phyloP scores from a whole-genome alignment of 2,329 filamentous ascomycete species.

The Fusarium austroafricanum region DNA sequence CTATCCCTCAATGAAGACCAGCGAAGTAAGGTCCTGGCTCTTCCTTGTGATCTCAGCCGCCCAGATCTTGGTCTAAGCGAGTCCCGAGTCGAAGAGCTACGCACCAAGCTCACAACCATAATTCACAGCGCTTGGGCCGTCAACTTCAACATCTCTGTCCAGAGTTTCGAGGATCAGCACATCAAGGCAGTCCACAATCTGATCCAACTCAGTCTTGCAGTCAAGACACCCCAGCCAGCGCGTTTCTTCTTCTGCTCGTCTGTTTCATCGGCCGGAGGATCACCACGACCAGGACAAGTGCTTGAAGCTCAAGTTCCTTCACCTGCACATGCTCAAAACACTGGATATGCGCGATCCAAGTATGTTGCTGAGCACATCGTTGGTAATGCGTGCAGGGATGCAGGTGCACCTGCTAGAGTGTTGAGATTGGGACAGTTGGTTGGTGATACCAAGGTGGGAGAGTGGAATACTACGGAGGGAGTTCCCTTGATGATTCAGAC shows the following conservation, averaged over 20 bases:
- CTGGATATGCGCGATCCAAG: constrained; percentile 58
- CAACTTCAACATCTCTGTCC: constrained; percentile 65
- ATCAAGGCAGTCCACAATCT: constrained; percentile 60
- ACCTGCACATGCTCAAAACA: constrained; percentile 54
- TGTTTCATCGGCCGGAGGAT: constrained; percentile 49
- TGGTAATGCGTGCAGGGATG: constrained; percentile 46
- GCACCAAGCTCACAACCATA: constrained; percentile 53
- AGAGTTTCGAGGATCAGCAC: constrained; percentile 61
- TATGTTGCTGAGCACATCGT: constrained; percentile 55
- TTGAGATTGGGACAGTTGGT: constrained; percentile 63
- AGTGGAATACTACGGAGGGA: constrained; percentile 65
- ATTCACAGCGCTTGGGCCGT: constrained; percentile 67
- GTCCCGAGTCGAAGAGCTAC: constrained; percentile 47
- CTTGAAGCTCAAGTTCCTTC: constrained; percentile 51
- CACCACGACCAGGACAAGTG: constrained; percentile 50
- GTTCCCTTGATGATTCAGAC: constrained; percentile 65
- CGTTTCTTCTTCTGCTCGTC: constrained; percentile 64
- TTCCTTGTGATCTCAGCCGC: constrained; percentile 38
- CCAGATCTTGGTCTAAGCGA: constrained; percentile 30
- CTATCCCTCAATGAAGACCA: constrained; percentile 26
- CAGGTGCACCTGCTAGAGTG: constrained; percentile 48
- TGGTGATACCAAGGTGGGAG: constrained; percentile 58
- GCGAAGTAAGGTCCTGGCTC: constrained; percentile 39
- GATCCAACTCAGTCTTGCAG: constrained; percentile 52
- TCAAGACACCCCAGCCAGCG: constrained; percentile 13